phyloP scores from a whole-genome alignment of 495 filamentous ascomycete species.

The Cairneyella variabilis region DNA sequence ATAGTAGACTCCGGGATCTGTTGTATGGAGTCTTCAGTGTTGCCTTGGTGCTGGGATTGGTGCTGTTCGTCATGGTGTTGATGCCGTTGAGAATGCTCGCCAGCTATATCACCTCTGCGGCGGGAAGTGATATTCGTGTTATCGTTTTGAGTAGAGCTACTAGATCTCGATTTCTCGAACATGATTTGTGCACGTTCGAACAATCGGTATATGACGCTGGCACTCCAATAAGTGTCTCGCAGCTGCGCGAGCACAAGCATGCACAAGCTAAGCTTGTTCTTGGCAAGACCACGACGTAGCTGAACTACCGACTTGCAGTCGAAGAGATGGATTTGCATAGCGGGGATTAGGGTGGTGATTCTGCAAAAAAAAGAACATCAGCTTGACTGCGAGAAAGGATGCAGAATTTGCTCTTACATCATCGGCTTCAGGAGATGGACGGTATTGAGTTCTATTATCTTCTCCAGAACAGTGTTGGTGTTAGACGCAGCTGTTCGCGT shows the following conservation, averaged over 20 bases:
- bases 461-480: conserved; percentile 33
- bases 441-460: conserved; percentile 29
- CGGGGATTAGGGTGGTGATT: conserved; percentile 36
- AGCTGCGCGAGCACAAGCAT: conserved; percentile 41
- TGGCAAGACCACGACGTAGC: conserved; percentile 31
- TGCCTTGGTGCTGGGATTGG: not conserved
- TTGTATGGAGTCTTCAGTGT: not conserved
- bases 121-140: not conserved
- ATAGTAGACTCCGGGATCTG: not conserved
- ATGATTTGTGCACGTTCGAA: conserved; percentile 18
- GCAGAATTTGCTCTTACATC: conserved; percentile 30
- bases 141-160: not conserved
- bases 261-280: conserved; percentile 38
- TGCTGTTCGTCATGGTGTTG: not conserved
- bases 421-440: conserved; percentile 31
- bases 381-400: not conserved
- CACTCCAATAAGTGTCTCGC: conserved; percentile 32
- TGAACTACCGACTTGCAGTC: conserved; percentile 31
- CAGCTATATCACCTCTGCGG: not conserved
- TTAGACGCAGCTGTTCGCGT: conserved; percentile 31
- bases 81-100: not conserved
- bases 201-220: conserved; percentile 16
- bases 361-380: conserved; percentile 15
- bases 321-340: conserved; percentile 39
- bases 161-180: conserved; percentile 4